Conservation (phyloP, 305 asterid genomes). For the Solanum hybrid region DNA sequence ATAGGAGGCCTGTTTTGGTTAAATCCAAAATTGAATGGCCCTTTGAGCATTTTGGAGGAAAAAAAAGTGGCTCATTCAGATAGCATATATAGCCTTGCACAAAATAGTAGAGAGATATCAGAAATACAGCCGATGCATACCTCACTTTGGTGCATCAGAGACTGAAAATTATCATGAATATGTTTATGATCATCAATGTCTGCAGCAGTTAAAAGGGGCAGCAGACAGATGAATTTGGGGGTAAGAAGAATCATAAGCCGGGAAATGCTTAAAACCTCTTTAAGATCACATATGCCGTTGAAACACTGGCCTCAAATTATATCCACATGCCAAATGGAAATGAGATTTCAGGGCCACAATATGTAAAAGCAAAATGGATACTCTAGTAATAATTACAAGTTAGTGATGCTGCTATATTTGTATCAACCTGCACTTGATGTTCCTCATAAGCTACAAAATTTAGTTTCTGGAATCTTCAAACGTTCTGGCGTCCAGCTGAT, state of each 20-base stretch:
- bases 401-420: conserved; percentile 9
- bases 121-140: neutral
- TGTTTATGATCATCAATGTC: neutral
- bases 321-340: neutral
- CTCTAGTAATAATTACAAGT: conserved; percentile 22
- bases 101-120: neutral
- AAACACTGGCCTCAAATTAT: conserved; percentile 4
- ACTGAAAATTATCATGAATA: neutral
- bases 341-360: neutral
- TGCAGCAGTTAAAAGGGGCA: neutral
- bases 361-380: neutral
- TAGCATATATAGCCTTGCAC: neutral
- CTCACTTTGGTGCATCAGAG: neutral
- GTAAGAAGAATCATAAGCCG: neutral
- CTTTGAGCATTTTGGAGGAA: neutral
- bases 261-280: neutral
- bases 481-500: neutral
- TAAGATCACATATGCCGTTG: neutral
- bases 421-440: conserved; percentile 10
- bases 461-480: conserved; percentile 8
- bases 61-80: neutral
- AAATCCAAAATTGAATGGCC: neutral
- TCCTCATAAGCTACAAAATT: conserved; percentile 24
- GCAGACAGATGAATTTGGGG: neutral
- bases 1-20: neutral